phyloP scores from a whole-genome alignment of 306 rosid species.

The Pyrus pyrifolia region DNA sequence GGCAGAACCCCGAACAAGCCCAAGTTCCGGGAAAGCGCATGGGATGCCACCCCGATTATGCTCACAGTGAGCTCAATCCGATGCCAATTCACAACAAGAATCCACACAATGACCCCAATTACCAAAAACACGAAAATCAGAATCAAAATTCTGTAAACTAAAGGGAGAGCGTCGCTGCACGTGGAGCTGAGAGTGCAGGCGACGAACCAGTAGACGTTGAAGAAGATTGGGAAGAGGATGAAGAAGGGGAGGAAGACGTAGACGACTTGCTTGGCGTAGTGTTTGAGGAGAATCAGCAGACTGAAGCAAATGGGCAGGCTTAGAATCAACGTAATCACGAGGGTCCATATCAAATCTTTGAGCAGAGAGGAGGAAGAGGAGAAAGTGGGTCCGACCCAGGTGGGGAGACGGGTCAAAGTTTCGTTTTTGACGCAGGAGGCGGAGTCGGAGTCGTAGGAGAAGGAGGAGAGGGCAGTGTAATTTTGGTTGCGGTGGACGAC shows the following conservation, averaged over 20 bases:
- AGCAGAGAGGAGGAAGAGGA: conserved; percentile 30
- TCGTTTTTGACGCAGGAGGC: conserved; percentile 41
- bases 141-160: conserved; percentile 54
- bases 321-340: conserved; percentile 52
- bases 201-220: conserved; percentile 85
- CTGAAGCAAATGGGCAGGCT: conserved; percentile 59
- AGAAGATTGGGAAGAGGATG: conserved; percentile 54
- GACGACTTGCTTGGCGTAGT: conserved; percentile 73
- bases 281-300: conserved; percentile 60
- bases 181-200: conserved; percentile 59
- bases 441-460: conserved; percentile 38
- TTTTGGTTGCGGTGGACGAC: conserved; percentile 47
- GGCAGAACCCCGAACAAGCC: conserved; percentile 62
- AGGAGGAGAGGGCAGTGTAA: conserved; percentile 47
- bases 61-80: conserved; percentile 73
- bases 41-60: conserved; percentile 71
- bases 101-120: conserved; percentile 70
- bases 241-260: conserved; percentile 67
- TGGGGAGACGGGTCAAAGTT: conserved; percentile 7
- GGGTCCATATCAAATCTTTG: conserved; percentile 58
- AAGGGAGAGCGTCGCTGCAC: conserved; percentile 58
- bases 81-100: conserved; percentile 69
- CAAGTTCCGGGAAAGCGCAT: conserved; percentile 61
- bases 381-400: conserved; percentile 8
- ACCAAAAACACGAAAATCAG: conserved; percentile 51